A percentile compares a stretch with the other conserved stretches of the same genome.
phyloP scores from a whole-genome alignment of 129 eudicot species.

The Centella asiatica region DNA sequence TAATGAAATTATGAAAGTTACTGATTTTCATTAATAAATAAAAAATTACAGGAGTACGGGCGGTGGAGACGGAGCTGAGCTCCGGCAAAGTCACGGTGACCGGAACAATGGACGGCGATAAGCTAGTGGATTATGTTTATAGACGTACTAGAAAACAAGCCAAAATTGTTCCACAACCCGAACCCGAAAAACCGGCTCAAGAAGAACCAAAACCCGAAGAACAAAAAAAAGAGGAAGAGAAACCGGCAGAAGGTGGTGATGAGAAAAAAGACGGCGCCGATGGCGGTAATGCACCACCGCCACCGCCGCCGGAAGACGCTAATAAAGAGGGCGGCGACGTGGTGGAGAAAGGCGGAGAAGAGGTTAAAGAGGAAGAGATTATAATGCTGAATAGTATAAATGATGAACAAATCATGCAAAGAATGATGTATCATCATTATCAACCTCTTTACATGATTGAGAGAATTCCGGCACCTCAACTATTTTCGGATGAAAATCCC shows the following conservation, averaged over 20 bases:
- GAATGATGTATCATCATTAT: slow-evolving; percentile 52
- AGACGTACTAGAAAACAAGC: slow-evolving; percentile 83
- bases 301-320: slow-evolving; percentile 14
- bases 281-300: slow-evolving; percentile 4
- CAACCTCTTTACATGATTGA: slow-evolving; percentile 77
- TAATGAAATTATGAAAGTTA: no score
- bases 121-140: slow-evolving; percentile 80
- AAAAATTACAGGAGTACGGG: slow-evolving; percentile 56
- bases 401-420: slow-evolving; percentile 45
- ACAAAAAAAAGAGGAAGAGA: slow-evolving; percentile 19
- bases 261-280: slow-evolving; percentile 22
- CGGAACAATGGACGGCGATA: slow-evolving; percentile 77
- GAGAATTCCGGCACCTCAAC: slow-evolving; percentile 93
- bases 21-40: neutral
- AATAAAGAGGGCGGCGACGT: slow-evolving; percentile 25
- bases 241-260: slow-evolving; percentile 20
- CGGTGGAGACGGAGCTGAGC: slow-evolving; percentile 75
- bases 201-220: slow-evolving; percentile 30
- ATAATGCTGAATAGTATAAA: slow-evolving; percentile 9
- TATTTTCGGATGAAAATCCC: slow-evolving; percentile 93
- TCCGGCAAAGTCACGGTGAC: slow-evolving; percentile 85
- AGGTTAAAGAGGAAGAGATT: slow-evolving; percentile 18
- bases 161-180: slow-evolving; percentile 72
- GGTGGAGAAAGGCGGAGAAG: slow-evolving; percentile 9
- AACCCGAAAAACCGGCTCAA: slow-evolving; percentile 52